Base-by-base conservation (phyloP, 1,139 yeast species). In the Eremothecium cymbalariae region DNA sequence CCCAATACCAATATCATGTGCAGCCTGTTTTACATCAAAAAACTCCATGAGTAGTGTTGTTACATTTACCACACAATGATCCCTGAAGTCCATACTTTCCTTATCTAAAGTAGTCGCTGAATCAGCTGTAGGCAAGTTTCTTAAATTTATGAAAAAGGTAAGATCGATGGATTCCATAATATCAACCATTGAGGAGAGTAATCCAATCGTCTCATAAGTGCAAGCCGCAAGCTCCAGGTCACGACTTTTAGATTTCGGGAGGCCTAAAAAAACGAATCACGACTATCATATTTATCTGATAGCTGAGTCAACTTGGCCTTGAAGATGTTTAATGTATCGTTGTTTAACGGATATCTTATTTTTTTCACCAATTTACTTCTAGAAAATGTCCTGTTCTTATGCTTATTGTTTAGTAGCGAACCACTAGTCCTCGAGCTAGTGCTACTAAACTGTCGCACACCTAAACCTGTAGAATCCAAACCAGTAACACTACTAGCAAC, bases 21-120 rank as follows among this genome's bases (percentile, higher is more conserved):
- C 58, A 14, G 72, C 67, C 51, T 85, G 95, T 49, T 85, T 86
- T 32, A 72, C 64, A 43, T 79, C 81, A 51, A 79, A 72, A 53
- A 83, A 84, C 35, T 84, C 94, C 23, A 77, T 66, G 8, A 85
- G 69, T 13, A 79, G 65, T 5, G 47, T 38, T 5, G 57, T 47
- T 2, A 47, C 45, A 2, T 56, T 44, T 3, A 50, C 40, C 41
- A 53, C 45, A 1, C 57, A 46, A 34, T 55, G 59, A 31, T 46
- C 46, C 20, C 55, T 42, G 34, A 55, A 50, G 27, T 55, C 59
- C 37, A 47, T 48, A 23, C 55, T 50, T 37, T 54, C 59, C 12
- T 40, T 32, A 38, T 53, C 57, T n/a, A 41, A 30, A 9, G 35
- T 28, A 3, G 30, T 21, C 19, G 21, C n/a, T 4, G 30, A n/a